Percentiles rank a stretch among this genome's conserved stretches.
These are phyloP conservation scores for Pholiota microspora DNA, from an alignment of 768 basidiomycete genomes.

Conservation along the genomic window DNA sequence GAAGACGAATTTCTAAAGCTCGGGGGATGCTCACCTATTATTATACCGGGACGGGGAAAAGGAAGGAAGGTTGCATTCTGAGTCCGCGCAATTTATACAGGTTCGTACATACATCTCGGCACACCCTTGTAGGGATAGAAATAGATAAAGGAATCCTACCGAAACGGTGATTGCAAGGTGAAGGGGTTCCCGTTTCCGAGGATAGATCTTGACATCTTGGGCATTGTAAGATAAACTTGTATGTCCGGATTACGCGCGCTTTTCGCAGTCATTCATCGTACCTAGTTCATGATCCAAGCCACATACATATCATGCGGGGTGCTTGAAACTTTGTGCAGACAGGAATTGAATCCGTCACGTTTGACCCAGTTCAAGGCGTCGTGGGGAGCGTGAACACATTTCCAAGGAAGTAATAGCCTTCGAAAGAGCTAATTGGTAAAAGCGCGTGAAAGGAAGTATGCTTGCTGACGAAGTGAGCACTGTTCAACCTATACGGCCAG, in stretches of 20 bases:
- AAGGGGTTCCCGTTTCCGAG: background rate
- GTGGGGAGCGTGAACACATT: background rate
- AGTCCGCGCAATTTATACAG: background rate
- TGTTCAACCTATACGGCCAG: background rate
- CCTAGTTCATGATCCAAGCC: background rate
- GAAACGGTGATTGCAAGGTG: background rate
- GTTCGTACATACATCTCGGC: background rate
- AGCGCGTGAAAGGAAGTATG: background rate
- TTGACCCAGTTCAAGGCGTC: background rate
- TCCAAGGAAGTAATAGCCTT: background rate
- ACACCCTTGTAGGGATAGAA: background rate
- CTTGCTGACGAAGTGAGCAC: background rate
- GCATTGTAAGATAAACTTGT: background rate
- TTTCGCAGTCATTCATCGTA: constrained; percentile 5
- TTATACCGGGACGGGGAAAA: background rate
- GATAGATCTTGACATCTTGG: background rate
- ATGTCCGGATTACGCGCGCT: background rate
- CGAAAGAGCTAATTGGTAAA: background rate
- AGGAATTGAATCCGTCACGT: background rate
- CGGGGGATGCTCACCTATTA: background rate
- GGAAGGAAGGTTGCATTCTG: background rate
- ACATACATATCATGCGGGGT: background rate
- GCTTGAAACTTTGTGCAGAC: background rate
- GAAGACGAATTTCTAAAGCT: background rate
- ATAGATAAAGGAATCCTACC: background rate